Evolutionary conservation across 306 rosid genomes (phyloP).

Genomic region (Fagus crenata): DNA sequence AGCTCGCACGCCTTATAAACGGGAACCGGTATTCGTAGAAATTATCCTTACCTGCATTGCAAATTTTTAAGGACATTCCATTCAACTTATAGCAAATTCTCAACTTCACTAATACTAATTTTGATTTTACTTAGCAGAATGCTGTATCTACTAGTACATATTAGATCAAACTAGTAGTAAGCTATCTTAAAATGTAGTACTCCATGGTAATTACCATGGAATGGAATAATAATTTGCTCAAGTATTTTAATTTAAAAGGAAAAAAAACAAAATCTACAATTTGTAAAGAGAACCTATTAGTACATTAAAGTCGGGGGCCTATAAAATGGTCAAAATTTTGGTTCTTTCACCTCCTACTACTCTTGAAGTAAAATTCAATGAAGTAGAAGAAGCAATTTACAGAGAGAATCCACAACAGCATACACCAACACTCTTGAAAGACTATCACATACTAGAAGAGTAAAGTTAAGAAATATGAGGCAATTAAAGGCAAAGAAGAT

Average conservation of each 20-base stretch:
- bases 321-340: not conserved
- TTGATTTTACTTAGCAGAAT: no score
- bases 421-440: not conserved
- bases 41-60: slow-evolving; percentile 28
- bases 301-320: no score
- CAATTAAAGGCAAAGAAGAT: not conserved
- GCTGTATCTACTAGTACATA: no score
- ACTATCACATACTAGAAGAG: slow-evolving; percentile 12
- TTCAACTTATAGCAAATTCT: no score
- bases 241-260: not conserved
- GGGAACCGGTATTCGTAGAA: slow-evolving; percentile 47
- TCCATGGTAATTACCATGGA: no score
- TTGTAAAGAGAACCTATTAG: not conserved
- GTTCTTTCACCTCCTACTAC: not conserved
- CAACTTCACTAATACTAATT: no score
- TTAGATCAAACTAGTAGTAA: no score
- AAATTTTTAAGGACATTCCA: not conserved
- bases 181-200: no score
- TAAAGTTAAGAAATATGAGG: not conserved
- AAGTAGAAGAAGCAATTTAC: not conserved
- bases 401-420: not conserved
- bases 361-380: not conserved
- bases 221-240: no score
- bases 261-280: not conserved
- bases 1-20: slow-evolving; percentile 69